Conservation (phyloP, 805 yeast species). For the Jamesozyma piceae region DNA sequence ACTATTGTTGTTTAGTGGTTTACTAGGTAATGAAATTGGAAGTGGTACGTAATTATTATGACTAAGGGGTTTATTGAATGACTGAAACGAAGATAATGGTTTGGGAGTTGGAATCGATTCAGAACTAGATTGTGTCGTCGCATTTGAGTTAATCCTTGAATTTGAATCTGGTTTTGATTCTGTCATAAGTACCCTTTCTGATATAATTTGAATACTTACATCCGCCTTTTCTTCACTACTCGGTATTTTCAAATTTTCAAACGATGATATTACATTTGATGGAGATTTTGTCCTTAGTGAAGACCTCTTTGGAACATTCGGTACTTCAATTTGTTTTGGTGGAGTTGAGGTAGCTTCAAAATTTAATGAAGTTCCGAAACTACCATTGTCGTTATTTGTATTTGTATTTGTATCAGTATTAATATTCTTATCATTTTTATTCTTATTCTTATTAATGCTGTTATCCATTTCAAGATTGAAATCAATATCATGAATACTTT, state of each 20-base stretch:
- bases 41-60: too few species aligned
- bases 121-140: too few species aligned
- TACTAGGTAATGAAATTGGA: neutral
- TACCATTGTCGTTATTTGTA: too few species aligned
- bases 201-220: constrained; percentile 9
- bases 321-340: constrained; percentile 2
- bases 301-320: constrained; percentile 15
- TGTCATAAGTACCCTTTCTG: constrained; percentile 4
- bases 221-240: neutral
- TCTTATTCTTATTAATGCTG: too few species aligned
- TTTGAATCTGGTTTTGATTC: too few species aligned
- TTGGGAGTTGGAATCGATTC: too few species aligned
- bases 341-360: constrained; percentile 17
- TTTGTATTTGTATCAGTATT: too few species aligned
- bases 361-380: too few species aligned
- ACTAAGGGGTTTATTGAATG: constrained; percentile 12
- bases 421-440: neutral
- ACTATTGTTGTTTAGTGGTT: neutral
- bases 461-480: constrained; percentile 2
- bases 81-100: constrained; percentile 20
- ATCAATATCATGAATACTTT: constrained; percentile 20
- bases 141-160: too few species aligned
- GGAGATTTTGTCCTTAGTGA: constrained; percentile 13
- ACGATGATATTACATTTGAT: too few species aligned
- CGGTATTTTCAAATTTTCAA: too few species aligned